Base-by-base conservation (phyloP, 1,284 basidiomycete genomes). In the Austroboletus novae-zelandiae region DNA sequence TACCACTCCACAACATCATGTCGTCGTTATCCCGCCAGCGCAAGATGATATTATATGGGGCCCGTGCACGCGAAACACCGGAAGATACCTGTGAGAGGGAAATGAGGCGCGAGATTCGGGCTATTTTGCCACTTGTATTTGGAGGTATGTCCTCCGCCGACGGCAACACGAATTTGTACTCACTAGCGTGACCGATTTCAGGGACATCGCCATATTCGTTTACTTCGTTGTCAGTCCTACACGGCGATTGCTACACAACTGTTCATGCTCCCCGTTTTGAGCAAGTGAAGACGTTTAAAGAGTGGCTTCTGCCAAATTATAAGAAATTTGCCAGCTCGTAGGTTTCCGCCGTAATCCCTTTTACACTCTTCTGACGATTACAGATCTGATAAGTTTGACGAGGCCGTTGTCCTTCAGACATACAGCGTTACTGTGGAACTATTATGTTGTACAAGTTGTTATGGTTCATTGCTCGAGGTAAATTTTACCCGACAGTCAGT, bases 241-340 rank as follows among this genome's bases (percentile, higher is more conserved):
- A 76, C 37, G 58, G 61, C 14, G 69, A 66, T 20, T 84, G 83
- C 58, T 67, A 58, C 17, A 72, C 64, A 7, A 57, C 86, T 25
- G 60, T 81, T 23, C 68, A 65, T 8, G 79, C 84, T 4, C 74
- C 83, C 25, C 77, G 85, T 14, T 90, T 81, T 54, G 85, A 89
- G 55, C 86, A 89, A 68, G 78, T 86, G 23, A 73, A 83, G 54
- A 78, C 77, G 3, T 76, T 89, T 50, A 76, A 74, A 51, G 76
- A 80, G 40, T 91, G 89, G 89, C 71, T 91, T 29, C 62, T 87
- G 20, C 87, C 87, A 5, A 70, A 81, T 18, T 71, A 88, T 49
- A 77, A 76, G 55, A 82, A 78, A 55, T 69, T 75, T 53, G 82
- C 43, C 40, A 34, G 72, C 66, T 84, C 57, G 70, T 64, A 45